A percentile compares a stretch with the other conserved stretches of the same genome.
Conservation (phyloP, 2,329 filamentous ascomycete genomes). For the Diaporthe sp. region DNA sequence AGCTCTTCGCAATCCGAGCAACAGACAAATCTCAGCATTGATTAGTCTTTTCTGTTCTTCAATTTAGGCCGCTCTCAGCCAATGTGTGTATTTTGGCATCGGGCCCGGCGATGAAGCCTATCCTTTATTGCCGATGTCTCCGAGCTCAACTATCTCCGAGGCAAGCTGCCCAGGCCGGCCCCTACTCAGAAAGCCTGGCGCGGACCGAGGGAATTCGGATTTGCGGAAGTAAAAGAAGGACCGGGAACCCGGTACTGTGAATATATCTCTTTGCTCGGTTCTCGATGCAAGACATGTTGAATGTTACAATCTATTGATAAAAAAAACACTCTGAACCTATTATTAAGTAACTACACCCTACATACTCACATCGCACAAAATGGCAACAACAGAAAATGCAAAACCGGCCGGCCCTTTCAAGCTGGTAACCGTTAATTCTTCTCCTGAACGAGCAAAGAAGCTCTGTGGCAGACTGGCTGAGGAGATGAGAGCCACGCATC, state of each 20-base stretch:
- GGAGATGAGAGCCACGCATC: constrained; percentile 73
- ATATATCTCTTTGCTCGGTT: not conserved
- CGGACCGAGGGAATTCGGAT: constrained; percentile 15
- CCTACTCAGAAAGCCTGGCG: not conserved
- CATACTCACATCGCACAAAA: constrained; percentile 3
- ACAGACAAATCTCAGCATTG: not conserved
- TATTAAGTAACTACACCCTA: too few species aligned
- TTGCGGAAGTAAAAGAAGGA: constrained; percentile 20
- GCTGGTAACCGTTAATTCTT: constrained; percentile 78
- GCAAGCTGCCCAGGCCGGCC: not conserved
- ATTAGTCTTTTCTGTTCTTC: not conserved
- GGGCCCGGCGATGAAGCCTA: not conserved
- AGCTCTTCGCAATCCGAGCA: not conserved
- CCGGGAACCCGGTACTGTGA: not conserved
- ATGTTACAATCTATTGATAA: not conserved
- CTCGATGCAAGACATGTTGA: not conserved
- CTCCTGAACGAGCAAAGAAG: constrained; percentile 73
- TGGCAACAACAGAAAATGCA: constrained; percentile 38
- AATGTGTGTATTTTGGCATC: not conserved
- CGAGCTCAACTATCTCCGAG: constrained; percentile 28
- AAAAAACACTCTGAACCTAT: not conserved
- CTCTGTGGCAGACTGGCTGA: constrained; percentile 74
- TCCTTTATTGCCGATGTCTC: constrained; percentile 14
- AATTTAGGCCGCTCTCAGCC: not conserved
- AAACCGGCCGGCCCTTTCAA: constrained; percentile 67